These are phyloP conservation scores for Durusdinium trenchii DNA, from an alignment of 73 alveolate species.

Conservation along the genomic window DNA sequence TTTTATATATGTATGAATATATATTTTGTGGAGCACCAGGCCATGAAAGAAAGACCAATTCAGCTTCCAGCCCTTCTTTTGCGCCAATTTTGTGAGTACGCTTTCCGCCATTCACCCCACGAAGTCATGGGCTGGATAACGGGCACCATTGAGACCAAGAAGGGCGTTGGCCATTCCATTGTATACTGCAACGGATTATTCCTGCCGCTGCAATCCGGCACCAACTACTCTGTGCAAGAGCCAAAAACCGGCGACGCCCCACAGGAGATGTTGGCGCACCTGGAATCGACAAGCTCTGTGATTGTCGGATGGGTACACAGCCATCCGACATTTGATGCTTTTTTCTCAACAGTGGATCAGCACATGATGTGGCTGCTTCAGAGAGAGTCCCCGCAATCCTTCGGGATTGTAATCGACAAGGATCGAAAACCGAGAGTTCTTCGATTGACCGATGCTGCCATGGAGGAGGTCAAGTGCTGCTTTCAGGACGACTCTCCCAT, in stretches of 20 bases:
- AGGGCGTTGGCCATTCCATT: not conserved
- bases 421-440: not conserved
- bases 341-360: not conserved
- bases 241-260: not conserved
- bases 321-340: not conserved
- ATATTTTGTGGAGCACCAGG: not conserved
- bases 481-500: not conserved
- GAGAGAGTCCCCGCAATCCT: not conserved
- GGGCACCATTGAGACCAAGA: not conserved
- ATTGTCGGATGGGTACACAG: not conserved
- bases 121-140: not conserved
- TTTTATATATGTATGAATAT: not conserved
- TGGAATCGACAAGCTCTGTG: not conserved
- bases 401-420: not conserved
- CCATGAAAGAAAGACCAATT: not conserved
- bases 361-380: not conserved
- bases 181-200: not conserved
- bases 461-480: not conserved
- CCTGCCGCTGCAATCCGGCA: not conserved
- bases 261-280: not conserved
- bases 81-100: not conserved
- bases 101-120: not conserved
- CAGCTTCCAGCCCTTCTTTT: not conserved
- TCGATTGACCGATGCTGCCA: not conserved
- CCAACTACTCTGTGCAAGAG: not conserved